Evolutionary conservation across 768 basidiomycete species (phyloP).

Genomic region (Boletellus sp.): DNA sequence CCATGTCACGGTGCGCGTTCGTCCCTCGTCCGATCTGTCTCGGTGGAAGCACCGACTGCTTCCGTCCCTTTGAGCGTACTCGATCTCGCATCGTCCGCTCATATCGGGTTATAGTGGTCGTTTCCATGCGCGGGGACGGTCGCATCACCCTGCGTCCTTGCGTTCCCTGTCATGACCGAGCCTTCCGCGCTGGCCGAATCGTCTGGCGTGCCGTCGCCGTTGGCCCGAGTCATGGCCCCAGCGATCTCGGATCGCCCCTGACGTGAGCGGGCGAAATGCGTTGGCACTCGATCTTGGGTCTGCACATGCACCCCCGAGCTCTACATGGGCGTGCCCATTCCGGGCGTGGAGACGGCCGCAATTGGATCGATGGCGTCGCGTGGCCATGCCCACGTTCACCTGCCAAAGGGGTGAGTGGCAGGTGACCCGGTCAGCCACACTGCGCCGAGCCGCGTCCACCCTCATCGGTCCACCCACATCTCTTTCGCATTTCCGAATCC

Average conservation of each 20-base stretch:
- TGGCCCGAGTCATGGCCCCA: neutral
- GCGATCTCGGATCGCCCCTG: slow-evolving; percentile 7
- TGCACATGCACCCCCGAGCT: neutral
- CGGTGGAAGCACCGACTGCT: neutral
- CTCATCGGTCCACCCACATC: slow-evolving; percentile 7
- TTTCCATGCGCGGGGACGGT: slow-evolving; percentile 9
- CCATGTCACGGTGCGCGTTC: slow-evolving; percentile 5
- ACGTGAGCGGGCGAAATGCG: slow-evolving; percentile 3
- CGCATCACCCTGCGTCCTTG: slow-evolving; percentile 7
- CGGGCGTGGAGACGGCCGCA: neutral
- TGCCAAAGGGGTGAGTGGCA: neutral
- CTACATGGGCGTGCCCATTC: neutral
- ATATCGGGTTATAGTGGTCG: slow-evolving; percentile 17
- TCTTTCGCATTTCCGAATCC: slow-evolving; percentile 6
- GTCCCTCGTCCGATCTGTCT: neutral
- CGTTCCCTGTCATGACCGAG: slow-evolving; percentile 9
- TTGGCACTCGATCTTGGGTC: neutral
- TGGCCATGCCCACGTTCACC: neutral
- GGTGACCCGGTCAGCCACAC: neutral
- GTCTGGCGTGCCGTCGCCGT: neutral
- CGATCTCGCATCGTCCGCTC: slow-evolving; percentile 23
- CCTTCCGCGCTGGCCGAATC: slow-evolving; percentile 1
- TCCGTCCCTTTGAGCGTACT: slow-evolving; percentile 13
- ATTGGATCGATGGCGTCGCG: neutral
- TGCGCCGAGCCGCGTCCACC: slow-evolving; percentile 1